phyloP scores from a whole-genome alignment of 179 eudicot genomes.

The Gypsophila paniculata region DNA sequence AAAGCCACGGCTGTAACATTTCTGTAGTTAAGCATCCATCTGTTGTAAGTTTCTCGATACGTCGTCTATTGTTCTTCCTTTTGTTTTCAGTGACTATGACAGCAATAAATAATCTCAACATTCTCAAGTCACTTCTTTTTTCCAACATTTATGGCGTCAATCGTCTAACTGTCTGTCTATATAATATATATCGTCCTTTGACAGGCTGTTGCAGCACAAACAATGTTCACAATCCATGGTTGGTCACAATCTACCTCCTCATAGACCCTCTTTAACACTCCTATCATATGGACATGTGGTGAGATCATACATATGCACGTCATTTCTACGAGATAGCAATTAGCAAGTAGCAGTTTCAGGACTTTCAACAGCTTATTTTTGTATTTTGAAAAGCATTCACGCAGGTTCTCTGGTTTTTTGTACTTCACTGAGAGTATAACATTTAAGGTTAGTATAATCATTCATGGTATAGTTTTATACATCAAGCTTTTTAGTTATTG shows the following conservation, averaged over 20 bases:
- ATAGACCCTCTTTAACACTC: neutral
- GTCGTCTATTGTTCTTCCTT: too few species aligned
- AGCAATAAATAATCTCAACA: neutral
- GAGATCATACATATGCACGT: neutral
- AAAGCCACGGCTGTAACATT: slow-evolving; percentile 40
- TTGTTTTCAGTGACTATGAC: neutral
- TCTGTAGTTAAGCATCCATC: slow-evolving; percentile 62
- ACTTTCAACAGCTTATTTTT: neutral
- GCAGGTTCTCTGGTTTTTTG: neutral
- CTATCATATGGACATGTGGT: neutral
- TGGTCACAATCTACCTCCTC: neutral
- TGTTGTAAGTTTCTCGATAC: slow-evolving; percentile 36
- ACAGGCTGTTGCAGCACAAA: slow-evolving; percentile 25
- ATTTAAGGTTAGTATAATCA: neutral
- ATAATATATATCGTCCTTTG: neutral
- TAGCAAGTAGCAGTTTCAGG: neutral
- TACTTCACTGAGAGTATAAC: neutral
- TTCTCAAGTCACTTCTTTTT: neutral
- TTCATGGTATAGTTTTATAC: neutral
- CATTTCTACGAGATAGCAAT: neutral
- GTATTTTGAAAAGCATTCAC: neutral
- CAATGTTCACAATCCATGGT: slow-evolving; percentile 24
- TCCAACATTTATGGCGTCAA: neutral
- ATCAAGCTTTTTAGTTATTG: neutral
- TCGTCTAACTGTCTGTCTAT: neutral